A percentile compares a stretch with the other conserved stretches of the same genome.
Conservation (phyloP, 2,329 filamentous ascomycete genomes). For the Thelonectria rubi region DNA sequence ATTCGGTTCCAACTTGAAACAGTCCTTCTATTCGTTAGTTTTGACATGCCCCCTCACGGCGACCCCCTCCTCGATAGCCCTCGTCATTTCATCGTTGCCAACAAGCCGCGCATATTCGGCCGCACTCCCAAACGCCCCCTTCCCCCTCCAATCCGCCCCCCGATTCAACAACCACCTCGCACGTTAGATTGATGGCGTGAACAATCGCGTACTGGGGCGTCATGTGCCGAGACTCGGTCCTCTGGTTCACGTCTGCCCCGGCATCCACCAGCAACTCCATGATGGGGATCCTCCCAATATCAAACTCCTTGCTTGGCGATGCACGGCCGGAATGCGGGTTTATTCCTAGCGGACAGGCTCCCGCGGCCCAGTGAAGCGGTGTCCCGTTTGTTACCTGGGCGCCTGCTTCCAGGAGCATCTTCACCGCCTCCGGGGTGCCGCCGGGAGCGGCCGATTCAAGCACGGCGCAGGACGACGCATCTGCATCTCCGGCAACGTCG, state of each 20-base stretch:
- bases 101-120: slow-evolving; percentile 11
- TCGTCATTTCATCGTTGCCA: slow-evolving; percentile 30
- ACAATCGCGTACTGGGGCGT: slow-evolving; percentile 28
- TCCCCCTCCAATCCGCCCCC: slow-evolving; percentile 28
- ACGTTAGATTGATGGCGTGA: slow-evolving; percentile 32
- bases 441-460: slow-evolving; percentile 25
- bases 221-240: slow-evolving; percentile 14
- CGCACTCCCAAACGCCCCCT: slow-evolving; percentile 30
- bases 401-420: slow-evolving; percentile 29
- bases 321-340: slow-evolving; percentile 6
- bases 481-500: slow-evolving; percentile 21
- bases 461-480: slow-evolving; percentile 23
- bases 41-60: neutral
- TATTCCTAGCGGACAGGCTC: slow-evolving; percentile 2
- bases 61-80: slow-evolving; percentile 14
- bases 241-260: slow-evolving; percentile 30
- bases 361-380: slow-evolving; percentile 31
- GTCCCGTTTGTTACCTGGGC: slow-evolving; percentile 27
- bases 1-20: too few relatives aligned
- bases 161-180: slow-evolving; percentile 31
- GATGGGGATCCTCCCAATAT: slow-evolving; percentile 23
- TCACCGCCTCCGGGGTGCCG: slow-evolving; percentile 15
- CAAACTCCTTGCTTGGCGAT: slow-evolving; percentile 18
- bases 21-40: neutral
- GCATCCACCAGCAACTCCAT: slow-evolving; percentile 28